Evolutionary conservation across 257 asterid species (phyloP), one percentile per base, ranked within the genome.

Genomic region (Nemophila menziesii): DNA sequence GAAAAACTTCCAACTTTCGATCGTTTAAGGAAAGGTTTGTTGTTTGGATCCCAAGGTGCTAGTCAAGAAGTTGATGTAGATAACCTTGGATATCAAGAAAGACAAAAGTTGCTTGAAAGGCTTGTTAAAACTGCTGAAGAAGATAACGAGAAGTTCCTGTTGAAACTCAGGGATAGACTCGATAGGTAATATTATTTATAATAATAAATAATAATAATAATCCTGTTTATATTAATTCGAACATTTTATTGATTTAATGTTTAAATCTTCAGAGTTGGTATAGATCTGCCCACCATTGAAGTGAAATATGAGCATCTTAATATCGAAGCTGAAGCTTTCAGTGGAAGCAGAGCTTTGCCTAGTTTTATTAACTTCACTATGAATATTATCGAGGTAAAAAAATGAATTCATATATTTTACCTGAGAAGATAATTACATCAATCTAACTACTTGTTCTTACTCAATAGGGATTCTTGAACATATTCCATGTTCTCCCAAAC

Each of bases 1-100:
- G 93, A 82, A 48, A 72, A 70, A 18, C 51, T 82, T 19, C 92
- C 93, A 0, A 82, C 93, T 1, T 75, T 67, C 5, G 82, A 64
- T 48, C 77, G 93, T 8, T 70, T 82, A 20, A 55, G 80, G 41
- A 75, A 70, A 34, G 93, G 93, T 11, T 39, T 82, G 1, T 13
- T 81, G 7, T 58, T 65, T 29, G 93, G 85, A 5, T 70, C 71
- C 2, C 60, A 61, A 23, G 82, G 80, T 5, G 56, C 68, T 1
- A 21, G 54, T 23, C 49, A 56, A 8, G 79, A 78, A 44, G 33
- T 82, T 4, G 84, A 79, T 14, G 54, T 82, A 11, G 36, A 52
- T 2, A 44, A 50, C 40, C 92, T 82, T 22, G 87, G 71, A 0
- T 52, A 51, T n/a, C 56, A 60, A n/a, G 79, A 78, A 18, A 60